Evolutionary conservation across 2,329 filamentous ascomycete genomes (phyloP), one percentile per base, ranked within the genome.

Genomic region (Plenodomus biglobosus): DNA sequence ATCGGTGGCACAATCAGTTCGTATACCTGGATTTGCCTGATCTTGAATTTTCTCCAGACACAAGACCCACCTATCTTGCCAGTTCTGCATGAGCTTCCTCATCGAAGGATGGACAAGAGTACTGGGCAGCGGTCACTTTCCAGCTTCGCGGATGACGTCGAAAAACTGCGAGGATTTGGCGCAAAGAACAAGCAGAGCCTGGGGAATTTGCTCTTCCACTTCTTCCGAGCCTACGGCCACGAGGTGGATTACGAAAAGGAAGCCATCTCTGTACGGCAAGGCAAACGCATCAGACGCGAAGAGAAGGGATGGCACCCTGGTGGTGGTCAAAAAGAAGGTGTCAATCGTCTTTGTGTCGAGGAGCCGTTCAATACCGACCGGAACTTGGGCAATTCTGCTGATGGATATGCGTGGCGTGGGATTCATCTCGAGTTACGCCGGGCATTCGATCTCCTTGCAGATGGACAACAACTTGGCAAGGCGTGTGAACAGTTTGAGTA

Each of bases 1-100:
- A 49, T 90, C 91, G 68, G 94, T 54, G 92, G 90, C 48, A 99
- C 94, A 6, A 80, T 99, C 51, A 97, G 92, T 73, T 99, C 94
- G 16, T 99, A 99, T 69, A 96, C 94, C 18, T 99, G 94, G 94
- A 97, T 97, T 69, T 99, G 94, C 73, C 84, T 99, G 80, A 95
- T 97, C 59, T 87, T 99, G 68, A 95, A 91, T 60, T 99, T 97
- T 66, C 80, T 99, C 20, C 94, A 99, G 73, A 87, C 90, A 42
- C 85, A 91, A 62, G 81, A 87, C 50, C 88, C 90, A 15, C 88
- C 92, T 0, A 83, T 99, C 45, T 75, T 99, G 18, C 94, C 94
- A 3, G 85, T 88, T 15, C 78, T 99, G 27, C 94, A 97, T 68
- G 86, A 91, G 65, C 80, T 83, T 18, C 79, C 83, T 3, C 80